Percentiles rank a stretch among this genome's conserved stretches.
Evolutionary conservation across 139 green algal species (phyloP).

Genomic region (Pycnococcus provasolii): DNA sequence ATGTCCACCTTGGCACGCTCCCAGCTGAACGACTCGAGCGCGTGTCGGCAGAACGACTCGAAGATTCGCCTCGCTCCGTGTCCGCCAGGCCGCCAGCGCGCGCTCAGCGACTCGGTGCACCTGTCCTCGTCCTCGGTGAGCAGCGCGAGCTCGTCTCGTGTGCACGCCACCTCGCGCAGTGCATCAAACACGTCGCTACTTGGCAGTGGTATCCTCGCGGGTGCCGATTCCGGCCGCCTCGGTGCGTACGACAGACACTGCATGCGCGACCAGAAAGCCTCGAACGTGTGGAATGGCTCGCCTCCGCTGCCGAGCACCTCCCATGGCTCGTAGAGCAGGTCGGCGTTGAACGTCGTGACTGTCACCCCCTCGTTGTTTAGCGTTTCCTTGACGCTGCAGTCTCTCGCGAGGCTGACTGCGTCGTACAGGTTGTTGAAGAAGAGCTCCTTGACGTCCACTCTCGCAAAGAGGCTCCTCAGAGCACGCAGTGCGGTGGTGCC

Average conservation of each 20-base stretch:
- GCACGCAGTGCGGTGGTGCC: background rate
- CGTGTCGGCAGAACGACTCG: conserved; percentile 50
- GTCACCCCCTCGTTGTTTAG: conserved; percentile 39
- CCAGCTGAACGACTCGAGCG: conserved; percentile 53
- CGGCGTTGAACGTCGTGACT: conserved; percentile 63
- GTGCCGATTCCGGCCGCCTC: conserved; percentile 16
- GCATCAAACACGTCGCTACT: too few relatives aligned
- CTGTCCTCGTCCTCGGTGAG: background rate
- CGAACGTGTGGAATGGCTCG: conserved; percentile 63
- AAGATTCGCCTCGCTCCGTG: conserved; percentile 45
- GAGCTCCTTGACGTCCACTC: conserved; percentile 36
- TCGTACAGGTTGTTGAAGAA: conserved; percentile 94
- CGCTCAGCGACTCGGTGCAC: conserved; percentile 51
- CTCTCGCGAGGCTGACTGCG: conserved; percentile 77
- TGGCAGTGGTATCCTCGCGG: conserved; percentile 3
- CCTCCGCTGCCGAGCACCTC: conserved; percentile 57
- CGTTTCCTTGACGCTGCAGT: conserved; percentile 64
- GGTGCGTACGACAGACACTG: conserved; percentile 22
- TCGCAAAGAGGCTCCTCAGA: background rate
- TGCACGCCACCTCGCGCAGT: too few relatives aligned
- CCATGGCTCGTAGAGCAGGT: conserved; percentile 86
- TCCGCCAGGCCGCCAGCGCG: conserved; percentile 61
- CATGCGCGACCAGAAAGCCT: conserved; percentile 61
- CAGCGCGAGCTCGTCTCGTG: too few relatives aligned
- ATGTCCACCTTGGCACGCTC: conserved; percentile 51